Evolutionary conservation across 108 stramenopile genomes (phyloP).

Genomic region (Stephanodiscus minutulus): DNA sequence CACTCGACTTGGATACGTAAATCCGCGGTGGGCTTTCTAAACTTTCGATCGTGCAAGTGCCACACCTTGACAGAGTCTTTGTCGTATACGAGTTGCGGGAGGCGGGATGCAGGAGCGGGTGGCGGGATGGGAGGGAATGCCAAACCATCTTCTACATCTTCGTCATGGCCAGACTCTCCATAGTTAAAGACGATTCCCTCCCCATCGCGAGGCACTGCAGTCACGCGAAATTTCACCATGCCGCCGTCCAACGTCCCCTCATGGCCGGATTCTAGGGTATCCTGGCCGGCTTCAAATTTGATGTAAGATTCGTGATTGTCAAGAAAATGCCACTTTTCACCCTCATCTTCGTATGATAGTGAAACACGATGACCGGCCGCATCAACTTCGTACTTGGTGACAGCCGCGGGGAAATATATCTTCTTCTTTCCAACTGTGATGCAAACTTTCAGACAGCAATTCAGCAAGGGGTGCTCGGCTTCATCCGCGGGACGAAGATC

Average conservation of each 20-base stretch:
- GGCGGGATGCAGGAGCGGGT: conserved; percentile 50
- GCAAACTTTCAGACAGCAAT: conserved; percentile 80
- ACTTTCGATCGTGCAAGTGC: conserved; percentile 85
- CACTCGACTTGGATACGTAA: conserved; percentile 68
- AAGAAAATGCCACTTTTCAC: conserved; percentile 74
- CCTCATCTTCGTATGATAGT: conserved; percentile 78
- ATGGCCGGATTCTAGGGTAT: conserved; percentile 49
- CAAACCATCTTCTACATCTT: conserved; percentile 66
- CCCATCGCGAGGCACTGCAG: conserved; percentile 66
- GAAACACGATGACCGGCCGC: conserved; percentile 56
- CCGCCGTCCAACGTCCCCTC: conserved; percentile 80
- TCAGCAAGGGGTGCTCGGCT: conserved; percentile 71
- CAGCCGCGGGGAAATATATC: conserved; percentile 76
- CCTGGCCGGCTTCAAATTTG: conserved; percentile 23
- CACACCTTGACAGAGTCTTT: conserved; percentile 70
- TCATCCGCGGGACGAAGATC: conserved; percentile 72
- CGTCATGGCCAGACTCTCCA: conserved; percentile 77
- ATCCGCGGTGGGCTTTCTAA: conserved; percentile 82
- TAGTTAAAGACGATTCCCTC: conserved; percentile 63
- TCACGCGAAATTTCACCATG: conserved; percentile 65
- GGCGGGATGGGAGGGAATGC: conserved; percentile 82
- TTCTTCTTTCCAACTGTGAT: conserved; percentile 69
- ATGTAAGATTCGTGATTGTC: conserved; percentile 45
- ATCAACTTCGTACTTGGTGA: conserved; percentile 63
- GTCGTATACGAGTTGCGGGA: conserved; percentile 67